Conservation (phyloP, 1,284 basidiomycete genomes). For the Ceratobasidium papillatum region DNA sequence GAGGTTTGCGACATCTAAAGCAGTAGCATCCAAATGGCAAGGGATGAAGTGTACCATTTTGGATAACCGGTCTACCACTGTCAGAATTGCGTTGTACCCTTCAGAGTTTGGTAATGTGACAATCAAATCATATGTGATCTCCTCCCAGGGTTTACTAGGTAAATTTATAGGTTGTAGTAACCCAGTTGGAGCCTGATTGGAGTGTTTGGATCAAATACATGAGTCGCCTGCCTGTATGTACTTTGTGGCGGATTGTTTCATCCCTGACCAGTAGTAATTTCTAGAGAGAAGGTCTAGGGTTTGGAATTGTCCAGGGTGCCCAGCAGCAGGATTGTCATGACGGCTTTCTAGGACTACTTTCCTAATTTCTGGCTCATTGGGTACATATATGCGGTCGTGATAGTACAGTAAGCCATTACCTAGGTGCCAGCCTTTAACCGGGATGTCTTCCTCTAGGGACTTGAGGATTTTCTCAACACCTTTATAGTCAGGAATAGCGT, state of each 20-base stretch:
- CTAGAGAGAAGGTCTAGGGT: constrained; percentile 18
- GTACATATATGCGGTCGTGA: constrained; percentile 13
- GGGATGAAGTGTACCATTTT: constrained; percentile 37
- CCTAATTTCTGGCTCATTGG: constrained; percentile 21
- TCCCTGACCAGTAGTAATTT: constrained; percentile 30
- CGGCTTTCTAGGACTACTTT: constrained; percentile 12
- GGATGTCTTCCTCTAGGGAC: background rate
- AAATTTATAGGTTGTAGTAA: constrained; percentile 20
- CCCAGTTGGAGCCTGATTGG: background rate
- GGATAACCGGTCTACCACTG: constrained; percentile 33
- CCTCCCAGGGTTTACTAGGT: constrained; percentile 27
- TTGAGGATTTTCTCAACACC: background rate
- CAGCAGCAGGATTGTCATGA: constrained; percentile 13
- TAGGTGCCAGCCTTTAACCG: constrained; percentile 1
- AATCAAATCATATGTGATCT: constrained; percentile 36
- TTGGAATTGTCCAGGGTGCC: constrained; percentile 3
- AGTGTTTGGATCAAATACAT: constrained; percentile 15
- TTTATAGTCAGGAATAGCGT: background rate
- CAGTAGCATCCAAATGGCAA: background rate
- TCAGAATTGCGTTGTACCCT: constrained; percentile 22
- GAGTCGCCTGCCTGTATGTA: constrained; percentile 22
- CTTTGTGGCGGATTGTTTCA: background rate
- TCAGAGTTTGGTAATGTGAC: constrained; percentile 13
- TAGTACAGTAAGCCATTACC: constrained; percentile 17
- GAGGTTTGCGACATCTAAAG: constrained; percentile 5